Conservation (phyloP, 148 eudicot genomes). For the Amaranthus hypochondriacus region DNA sequence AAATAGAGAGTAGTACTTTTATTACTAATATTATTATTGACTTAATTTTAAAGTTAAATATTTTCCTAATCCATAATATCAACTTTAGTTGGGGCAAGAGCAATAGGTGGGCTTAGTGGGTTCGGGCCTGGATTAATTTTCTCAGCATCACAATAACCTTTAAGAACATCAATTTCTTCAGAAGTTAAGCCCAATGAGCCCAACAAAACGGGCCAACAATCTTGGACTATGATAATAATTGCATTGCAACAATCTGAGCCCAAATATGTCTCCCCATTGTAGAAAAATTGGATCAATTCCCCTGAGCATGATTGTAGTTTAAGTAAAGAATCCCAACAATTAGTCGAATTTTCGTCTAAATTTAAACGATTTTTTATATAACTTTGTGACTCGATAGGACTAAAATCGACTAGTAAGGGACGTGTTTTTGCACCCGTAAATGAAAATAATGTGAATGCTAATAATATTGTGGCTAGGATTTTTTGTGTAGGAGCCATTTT, state of each 20-base stretch:
- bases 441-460: neutral
- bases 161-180: slow-evolving; percentile 44
- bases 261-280: slow-evolving; percentile 49
- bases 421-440: slow-evolving; percentile 10
- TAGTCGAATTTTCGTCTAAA: slow-evolving; percentile 17
- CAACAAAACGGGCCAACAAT: slow-evolving; percentile 59
- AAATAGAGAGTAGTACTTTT: no score
- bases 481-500: slow-evolving; percentile 12
- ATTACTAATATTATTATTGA: neutral
- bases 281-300: slow-evolving; percentile 52
- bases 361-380: slow-evolving; percentile 17
- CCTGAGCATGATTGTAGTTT: slow-evolving; percentile 49
- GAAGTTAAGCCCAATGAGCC: slow-evolving; percentile 44
- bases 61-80: neutral
- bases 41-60: neutral
- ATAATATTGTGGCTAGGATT: neutral
- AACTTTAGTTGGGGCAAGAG: neutral
- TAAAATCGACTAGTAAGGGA: neutral
- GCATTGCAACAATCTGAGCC: slow-evolving; percentile 51
- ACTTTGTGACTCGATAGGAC: neutral
- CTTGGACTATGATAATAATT: slow-evolving; percentile 34
- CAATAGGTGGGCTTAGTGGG: slow-evolving; percentile 21
- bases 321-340: slow-evolving; percentile 50
- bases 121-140: slow-evolving; percentile 17
- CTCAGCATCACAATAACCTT: slow-evolving; percentile 48